Conservation (phyloP, 176 grass and related monocot species). For the Carex kokanica region DNA sequence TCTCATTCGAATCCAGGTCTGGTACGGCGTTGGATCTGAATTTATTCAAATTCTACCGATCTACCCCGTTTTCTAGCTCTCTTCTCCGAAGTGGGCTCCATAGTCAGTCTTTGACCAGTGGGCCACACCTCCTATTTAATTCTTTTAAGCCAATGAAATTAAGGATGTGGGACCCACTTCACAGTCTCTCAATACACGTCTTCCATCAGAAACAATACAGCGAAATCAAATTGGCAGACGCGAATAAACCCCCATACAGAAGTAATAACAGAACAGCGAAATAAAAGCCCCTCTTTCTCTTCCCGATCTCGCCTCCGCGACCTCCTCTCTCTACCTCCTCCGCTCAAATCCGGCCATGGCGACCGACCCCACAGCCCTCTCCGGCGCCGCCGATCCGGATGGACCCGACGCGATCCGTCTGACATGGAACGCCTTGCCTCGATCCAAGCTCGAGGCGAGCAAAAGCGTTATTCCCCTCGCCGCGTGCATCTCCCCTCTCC, state of each 20-base stretch:
- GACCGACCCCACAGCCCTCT: background rate
- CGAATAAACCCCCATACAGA: background rate
- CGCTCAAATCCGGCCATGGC: slow-evolving; percentile 7
- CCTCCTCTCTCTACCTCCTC: background rate
- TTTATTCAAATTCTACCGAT: background rate
- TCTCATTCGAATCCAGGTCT: too few species aligned
- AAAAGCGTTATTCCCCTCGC: slow-evolving; percentile 88
- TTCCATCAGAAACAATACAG: background rate
- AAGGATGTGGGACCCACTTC: background rate
- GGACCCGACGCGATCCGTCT: slow-evolving; percentile 80
- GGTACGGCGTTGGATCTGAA: too few species aligned
- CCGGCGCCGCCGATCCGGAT: slow-evolving; percentile 35
- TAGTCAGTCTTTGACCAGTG: background rate
- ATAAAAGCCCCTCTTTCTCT: background rate
- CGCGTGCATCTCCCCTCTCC: slow-evolving; percentile 53
- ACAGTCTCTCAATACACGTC: background rate
- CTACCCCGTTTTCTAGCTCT: too few species aligned
- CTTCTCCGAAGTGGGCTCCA: background rate
- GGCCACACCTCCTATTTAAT: background rate
- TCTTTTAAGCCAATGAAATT: background rate
- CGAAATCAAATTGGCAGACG: background rate
- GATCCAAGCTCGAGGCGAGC: slow-evolving; percentile 97
- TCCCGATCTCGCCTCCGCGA: slow-evolving; percentile 11
- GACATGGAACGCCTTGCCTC: slow-evolving; percentile 83
- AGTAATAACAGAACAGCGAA: background rate